Conservation (phyloP, 768 basidiomycete genomes). For the Lactarius deliciosus region DNA sequence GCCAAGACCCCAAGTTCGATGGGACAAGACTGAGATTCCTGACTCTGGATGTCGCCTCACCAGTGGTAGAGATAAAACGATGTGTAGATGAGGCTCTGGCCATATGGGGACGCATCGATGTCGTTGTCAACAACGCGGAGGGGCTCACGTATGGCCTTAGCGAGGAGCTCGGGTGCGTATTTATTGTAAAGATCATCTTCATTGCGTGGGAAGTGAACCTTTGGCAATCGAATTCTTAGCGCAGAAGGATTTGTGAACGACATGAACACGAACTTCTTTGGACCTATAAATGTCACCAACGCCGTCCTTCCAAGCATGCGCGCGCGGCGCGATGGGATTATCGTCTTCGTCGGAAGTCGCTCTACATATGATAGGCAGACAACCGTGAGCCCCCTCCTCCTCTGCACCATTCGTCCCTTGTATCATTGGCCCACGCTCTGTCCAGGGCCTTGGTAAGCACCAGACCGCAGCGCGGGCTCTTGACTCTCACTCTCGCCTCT, state of each 20-base stretch:
- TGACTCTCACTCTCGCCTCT: not conserved
- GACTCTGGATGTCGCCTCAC: conserved; percentile 14
- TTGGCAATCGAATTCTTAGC: not conserved
- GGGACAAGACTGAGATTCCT: conserved; percentile 9
- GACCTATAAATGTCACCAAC: conserved; percentile 46
- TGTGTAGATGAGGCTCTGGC: conserved; percentile 8
- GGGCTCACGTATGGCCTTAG: not conserved
- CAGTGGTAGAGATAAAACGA: conserved; percentile 12
- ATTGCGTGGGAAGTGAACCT: not conserved
- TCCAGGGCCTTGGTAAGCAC: conserved; percentile 11
- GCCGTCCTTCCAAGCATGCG: conserved; percentile 46
- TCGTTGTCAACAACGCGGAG: conserved; percentile 27
- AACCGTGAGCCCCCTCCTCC: not conserved
- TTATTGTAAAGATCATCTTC: not conserved
- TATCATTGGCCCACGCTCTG: not conserved
- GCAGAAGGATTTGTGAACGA: conserved; percentile 11
- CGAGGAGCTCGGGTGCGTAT: conserved; percentile 21
- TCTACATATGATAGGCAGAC: conserved; percentile 31
- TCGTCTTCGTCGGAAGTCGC: conserved; percentile 41
- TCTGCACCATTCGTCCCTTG: not conserved
- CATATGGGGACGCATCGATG: conserved; percentile 22
- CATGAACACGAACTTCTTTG: conserved; percentile 44
- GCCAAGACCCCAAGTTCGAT: conserved; percentile 3
- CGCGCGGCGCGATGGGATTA: conserved; percentile 36
- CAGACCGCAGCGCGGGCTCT: too few species aligned